phyloP scores from a whole-genome alignment of 139 green algal genomes.

The Auxenochlorella pyrenoidosa region DNA sequence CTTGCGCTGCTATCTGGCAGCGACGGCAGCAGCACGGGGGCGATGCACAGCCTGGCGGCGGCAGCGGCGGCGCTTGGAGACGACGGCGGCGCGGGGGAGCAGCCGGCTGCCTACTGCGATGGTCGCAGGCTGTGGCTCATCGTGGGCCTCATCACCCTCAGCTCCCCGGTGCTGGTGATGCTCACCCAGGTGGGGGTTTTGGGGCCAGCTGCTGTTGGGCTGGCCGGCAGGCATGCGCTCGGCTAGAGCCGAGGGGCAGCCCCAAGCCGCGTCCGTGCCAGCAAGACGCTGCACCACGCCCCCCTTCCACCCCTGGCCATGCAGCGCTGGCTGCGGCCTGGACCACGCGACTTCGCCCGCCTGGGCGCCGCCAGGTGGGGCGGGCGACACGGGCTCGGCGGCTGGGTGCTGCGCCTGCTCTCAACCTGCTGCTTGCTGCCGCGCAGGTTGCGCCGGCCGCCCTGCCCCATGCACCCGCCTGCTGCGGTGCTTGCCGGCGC shows the following conservation, averaged over 20 bases:
- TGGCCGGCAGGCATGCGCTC: too few relatives aligned
- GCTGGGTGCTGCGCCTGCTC: not conserved
- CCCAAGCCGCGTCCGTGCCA: too few relatives aligned
- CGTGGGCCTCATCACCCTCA: conserved; percentile 46
- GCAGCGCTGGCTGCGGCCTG: conserved; percentile 32
- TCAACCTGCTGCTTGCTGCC: not conserved
- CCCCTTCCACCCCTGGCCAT: not conserved
- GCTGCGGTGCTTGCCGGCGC: not conserved
- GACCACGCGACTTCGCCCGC: conserved; percentile 7
- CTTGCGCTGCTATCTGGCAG: not conserved
- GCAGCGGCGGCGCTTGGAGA: not conserved
- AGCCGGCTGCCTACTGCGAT: conserved; percentile 31
- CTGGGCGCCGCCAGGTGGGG: not conserved
- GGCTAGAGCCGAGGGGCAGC: too few relatives aligned
- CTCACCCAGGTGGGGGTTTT: conserved; percentile 42
- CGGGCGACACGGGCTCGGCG: not conserved
- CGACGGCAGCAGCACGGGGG: not conserved
- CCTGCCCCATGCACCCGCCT: not conserved
- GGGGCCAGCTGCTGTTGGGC: too few relatives aligned
- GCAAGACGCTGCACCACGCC: not conserved
- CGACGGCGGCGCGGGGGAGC: not conserved
- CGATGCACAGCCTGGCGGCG: not conserved
- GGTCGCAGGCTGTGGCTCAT: conserved; percentile 50
- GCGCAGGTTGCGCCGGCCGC: not conserved
- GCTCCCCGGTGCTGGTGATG: conserved; percentile 50